These are phyloP conservation scores for Colletotrichum tropicicola DNA, from an alignment of 2,329 filamentous ascomycete species.

Conservation along the genomic window DNA sequence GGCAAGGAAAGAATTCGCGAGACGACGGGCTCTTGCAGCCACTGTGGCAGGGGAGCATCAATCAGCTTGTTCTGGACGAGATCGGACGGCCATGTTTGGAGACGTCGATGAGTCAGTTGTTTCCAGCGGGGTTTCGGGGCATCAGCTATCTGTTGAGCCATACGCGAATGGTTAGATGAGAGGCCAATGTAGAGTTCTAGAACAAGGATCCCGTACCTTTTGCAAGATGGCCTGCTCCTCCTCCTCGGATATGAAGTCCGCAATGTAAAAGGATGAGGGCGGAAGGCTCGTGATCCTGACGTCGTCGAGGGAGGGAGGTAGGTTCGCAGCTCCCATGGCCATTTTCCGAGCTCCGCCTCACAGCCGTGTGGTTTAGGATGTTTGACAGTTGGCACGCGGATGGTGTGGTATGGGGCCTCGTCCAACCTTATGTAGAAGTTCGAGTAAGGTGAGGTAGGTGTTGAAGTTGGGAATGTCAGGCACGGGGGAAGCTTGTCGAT, in stretches of 20 bases:
- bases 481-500: constrained; percentile 11
- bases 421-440: constrained; percentile 5
- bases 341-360: neutral
- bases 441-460: neutral
- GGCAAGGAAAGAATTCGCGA: constrained; percentile 64
- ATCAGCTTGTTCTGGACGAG: constrained; percentile 83
- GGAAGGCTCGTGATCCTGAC: constrained; percentile 66
- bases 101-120: constrained; percentile 83
- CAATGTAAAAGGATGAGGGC: constrained; percentile 80
- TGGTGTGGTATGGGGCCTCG: neutral
- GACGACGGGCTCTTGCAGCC: constrained; percentile 77
- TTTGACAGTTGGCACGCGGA: neutral
- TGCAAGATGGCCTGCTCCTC: constrained; percentile 78
- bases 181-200: neutral
- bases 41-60: constrained; percentile 76
- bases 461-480: neutral
- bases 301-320: constrained; percentile 60
- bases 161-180: constrained; percentile 41
- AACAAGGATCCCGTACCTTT: constrained; percentile 62
- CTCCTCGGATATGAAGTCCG: constrained; percentile 80
- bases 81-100: constrained; percentile 90
- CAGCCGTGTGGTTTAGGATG: neutral
- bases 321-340: constrained; percentile 3
- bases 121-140: constrained; percentile 85
- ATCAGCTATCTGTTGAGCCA: constrained; percentile 63